Base-by-base conservation (phyloP, 805 yeast genomes). In the Komagataella mondaviorum region DNA sequence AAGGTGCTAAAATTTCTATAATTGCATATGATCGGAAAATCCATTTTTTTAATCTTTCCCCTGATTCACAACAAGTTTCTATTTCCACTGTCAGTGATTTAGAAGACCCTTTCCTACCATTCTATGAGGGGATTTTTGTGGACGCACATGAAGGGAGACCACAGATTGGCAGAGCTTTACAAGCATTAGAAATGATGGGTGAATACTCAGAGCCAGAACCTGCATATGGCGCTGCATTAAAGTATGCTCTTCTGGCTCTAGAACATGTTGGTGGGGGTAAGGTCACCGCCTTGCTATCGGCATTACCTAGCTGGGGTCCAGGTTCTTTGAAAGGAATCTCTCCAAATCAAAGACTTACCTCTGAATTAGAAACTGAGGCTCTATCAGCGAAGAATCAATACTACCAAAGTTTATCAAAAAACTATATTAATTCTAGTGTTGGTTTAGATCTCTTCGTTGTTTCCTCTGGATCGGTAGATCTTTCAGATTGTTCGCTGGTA, bases 61-160 rank as follows among this genome's bases (percentile, higher is more conserved):
- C 85, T 1, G 65, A 66, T 2, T n/a, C 23, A 6, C 80, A 78
- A 16, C 73, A 77, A 48, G 75, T 88, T 2, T 74, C 75, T 48
- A 73, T 83, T 52, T 71, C 78, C 39, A 71, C 86, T 6, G 77
- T 85, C 20, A 71, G 81, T 7, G 97, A 89, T 60, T 62, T 87
- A 24, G 80, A 76, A 4, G 90, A 85, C 45, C 85, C 90, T 4
- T 88, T 89, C 57, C 69, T 89, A n/a, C 98, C 98, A 3, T 73
- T 89, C 55, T 69, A 69, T 52, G 73, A 72, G 2, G 96, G 96
- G 0, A 66, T 89, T 30, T 89, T 89, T 64, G 95, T 80, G 6
- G 88, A 85, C 56, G 89, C 96, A 1, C 68, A 67, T 6, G 88
- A 83, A 51, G 76, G 88, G 12, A 71, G 80, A 51, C 63, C 66